Conservation (phyloP, 2,329 filamentous ascomycete species). For the Beauveria rudraprayagi region DNA sequence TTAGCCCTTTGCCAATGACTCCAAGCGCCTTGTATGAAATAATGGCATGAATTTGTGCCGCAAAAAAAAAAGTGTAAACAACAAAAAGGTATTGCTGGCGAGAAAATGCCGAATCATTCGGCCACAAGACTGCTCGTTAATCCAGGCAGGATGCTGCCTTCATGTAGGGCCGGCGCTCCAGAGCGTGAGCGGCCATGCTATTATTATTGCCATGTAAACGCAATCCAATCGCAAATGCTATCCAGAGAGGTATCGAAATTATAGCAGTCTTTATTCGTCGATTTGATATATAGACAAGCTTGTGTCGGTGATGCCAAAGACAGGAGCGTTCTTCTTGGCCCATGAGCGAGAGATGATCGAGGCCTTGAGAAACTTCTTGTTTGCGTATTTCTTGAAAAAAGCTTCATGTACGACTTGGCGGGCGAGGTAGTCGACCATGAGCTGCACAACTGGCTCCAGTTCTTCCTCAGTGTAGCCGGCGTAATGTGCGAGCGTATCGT, state of each 20-base stretch:
- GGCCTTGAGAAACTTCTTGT: constrained; percentile 98
- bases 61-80: constrained; percentile 23
- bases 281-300: constrained; percentile 44
- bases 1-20: constrained; percentile 29
- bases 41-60: constrained; percentile 26
- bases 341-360: constrained; percentile 87
- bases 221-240: constrained; percentile 22
- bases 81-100: constrained; percentile 22
- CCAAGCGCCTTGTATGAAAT: constrained; percentile 34
- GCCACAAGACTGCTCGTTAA: constrained; percentile 20
- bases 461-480: constrained; percentile 89
- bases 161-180: constrained; percentile 6
- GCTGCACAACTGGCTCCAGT: constrained; percentile 80
- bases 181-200: constrained; percentile 10
- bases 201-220: constrained; percentile 28
- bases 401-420: constrained; percentile 88
- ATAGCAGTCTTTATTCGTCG: constrained; percentile 13
- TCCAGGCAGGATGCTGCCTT: constrained; percentile 18
- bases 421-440: constrained; percentile 96
- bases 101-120: constrained; percentile 18
- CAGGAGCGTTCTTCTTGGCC: constrained; percentile 70
- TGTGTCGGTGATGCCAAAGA: constrained; percentile 46
- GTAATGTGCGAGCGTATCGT: constrained; percentile 81
- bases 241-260: constrained; percentile 11
- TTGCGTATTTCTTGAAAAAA: constrained; percentile 99